Conservation (phyloP, 352 stramenopile species). For the Aphanomyces euteiches region DNA sequence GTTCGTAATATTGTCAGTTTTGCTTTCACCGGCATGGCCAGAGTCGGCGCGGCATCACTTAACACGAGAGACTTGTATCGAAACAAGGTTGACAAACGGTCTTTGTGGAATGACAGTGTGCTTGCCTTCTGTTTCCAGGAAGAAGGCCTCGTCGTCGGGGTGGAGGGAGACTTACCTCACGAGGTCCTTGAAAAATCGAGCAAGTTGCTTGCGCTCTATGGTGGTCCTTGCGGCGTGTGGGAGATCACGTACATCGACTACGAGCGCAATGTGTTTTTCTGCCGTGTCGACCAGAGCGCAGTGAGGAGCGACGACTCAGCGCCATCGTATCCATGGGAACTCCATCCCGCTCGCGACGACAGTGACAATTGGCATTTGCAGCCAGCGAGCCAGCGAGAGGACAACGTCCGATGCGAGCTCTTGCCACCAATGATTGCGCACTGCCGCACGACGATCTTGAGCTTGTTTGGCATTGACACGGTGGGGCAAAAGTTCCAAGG, state of each 20-base stretch:
- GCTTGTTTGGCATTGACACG: conserved; percentile 41
- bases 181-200: neutral
- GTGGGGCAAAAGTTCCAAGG: conserved; percentile 45
- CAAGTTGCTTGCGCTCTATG: neutral
- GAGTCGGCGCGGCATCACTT: no score
- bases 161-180: neutral
- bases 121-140: neutral
- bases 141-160: neutral
- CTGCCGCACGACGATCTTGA: conserved; percentile 34
- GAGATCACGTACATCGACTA: neutral
- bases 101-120: neutral
- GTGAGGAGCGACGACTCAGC: neutral
- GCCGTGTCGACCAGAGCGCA: neutral
- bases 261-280: no score
- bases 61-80: no score
- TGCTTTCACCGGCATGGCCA: no score
- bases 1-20: no score
- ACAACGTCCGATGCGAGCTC: neutral
- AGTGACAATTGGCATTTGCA: no score
- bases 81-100: neutral
- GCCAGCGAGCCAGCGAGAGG: no score
- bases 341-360: no score
- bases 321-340: neutral
- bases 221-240: neutral
- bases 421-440: conserved; percentile 19